Evolutionary conservation across 2,329 filamentous ascomycete species (phyloP).

Genomic region (Acrodontium crateriforme): DNA sequence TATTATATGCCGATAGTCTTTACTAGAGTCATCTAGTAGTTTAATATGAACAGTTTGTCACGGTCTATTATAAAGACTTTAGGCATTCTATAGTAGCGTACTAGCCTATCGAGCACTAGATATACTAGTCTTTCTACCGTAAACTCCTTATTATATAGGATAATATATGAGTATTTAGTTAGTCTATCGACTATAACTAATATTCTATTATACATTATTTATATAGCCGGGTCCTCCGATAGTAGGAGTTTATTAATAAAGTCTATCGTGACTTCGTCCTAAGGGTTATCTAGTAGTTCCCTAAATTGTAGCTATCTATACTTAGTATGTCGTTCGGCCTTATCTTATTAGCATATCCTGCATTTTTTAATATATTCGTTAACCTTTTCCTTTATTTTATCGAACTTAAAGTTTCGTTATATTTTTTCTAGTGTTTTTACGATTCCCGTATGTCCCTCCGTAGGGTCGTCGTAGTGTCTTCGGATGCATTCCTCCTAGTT

Average conservation of each 20-base stretch:
- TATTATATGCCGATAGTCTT: constrained; percentile 9
- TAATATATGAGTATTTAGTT: constrained; percentile 8
- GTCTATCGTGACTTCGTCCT: constrained; percentile 9
- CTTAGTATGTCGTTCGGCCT: constrained; percentile 4
- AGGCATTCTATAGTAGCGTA: constrained; percentile 8
- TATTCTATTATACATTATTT: constrained; percentile 7
- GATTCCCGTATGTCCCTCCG: constrained; percentile 4
- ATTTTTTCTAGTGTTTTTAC: constrained; percentile 3
- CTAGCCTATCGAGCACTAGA: constrained; percentile 9
- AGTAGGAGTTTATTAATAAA: constrained; percentile 13
- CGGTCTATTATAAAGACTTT: constrained; percentile 10
- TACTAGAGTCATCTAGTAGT: constrained; percentile 10
- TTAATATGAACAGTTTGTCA: constrained; percentile 12
- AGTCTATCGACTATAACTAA: constrained; percentile 12
- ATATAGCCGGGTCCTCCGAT: constrained; percentile 2
- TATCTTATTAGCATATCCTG: constrained; percentile 3
- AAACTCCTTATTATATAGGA: constrained; percentile 7
- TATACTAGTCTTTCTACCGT: constrained; percentile 7
- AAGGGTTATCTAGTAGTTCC: constrained; percentile 4
- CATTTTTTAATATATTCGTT: constrained; percentile 5
- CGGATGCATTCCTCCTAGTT: constrained; percentile 7
- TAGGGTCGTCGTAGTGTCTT: constrained; percentile 5
- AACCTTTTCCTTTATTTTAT: constrained; percentile 2
- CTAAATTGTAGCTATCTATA: constrained; percentile 6
- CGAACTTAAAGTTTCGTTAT: constrained; percentile 3